Evolutionary conservation across 306 rosid species (phyloP).

Genomic region (Dicorynia guianensis): DNA sequence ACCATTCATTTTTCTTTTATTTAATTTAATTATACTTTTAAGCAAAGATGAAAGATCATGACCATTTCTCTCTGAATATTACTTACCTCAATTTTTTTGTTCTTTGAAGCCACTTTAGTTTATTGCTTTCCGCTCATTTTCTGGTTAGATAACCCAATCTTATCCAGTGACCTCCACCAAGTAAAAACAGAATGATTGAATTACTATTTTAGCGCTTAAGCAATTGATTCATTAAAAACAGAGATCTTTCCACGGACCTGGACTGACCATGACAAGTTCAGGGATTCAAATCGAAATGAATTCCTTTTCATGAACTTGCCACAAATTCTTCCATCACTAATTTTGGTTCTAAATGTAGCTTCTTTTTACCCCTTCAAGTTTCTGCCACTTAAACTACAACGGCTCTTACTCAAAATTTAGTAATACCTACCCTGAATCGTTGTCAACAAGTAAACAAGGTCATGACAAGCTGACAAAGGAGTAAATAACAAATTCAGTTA

Average conservation of each 20-base stretch:
- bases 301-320: neutral
- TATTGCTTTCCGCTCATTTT: slow-evolving; percentile 59
- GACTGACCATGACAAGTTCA: slow-evolving; percentile 35
- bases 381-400: too few species aligned
- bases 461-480: too few species aligned
- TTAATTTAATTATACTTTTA: slow-evolving; percentile 58
- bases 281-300: neutral
- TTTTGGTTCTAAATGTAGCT: neutral
- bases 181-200: slow-evolving; percentile 40
- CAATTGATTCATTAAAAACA: slow-evolving; percentile 57
- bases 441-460: slow-evolving; percentile 37
- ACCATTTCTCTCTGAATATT: slow-evolving; percentile 31
- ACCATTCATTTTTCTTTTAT: neutral
- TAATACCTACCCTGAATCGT: slow-evolving; percentile 23
- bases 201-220: slow-evolving; percentile 85
- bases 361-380: too few species aligned
- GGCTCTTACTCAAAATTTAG: neutral
- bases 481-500: too few species aligned
- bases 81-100: slow-evolving; percentile 38
- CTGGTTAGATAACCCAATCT: slow-evolving; percentile 35
- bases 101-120: slow-evolving; percentile 83
- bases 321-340: neutral
- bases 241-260: slow-evolving; percentile 53
- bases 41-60: slow-evolving; percentile 66
- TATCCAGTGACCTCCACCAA: slow-evolving; percentile 53